phyloP scores from a whole-genome alignment of 2,329 filamentous ascomycete species.

The Penicillium sp. region DNA sequence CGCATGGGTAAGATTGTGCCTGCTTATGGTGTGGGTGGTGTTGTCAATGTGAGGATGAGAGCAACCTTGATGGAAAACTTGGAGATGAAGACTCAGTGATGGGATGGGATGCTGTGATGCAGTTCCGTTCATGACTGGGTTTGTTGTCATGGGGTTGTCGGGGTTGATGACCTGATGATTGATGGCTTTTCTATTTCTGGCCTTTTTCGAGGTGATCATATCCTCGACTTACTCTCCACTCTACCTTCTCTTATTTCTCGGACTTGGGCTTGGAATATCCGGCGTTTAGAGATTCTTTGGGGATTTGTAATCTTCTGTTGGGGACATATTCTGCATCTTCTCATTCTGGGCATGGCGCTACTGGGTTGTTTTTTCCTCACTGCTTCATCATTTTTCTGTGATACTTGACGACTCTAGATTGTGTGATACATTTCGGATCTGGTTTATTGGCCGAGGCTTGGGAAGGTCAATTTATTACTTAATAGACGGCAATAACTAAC shows the following conservation, averaged over 20 bases:
- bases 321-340: not conserved
- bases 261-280: not conserved
- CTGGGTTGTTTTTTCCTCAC: not conserved
- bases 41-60: slow-evolving; percentile 77
- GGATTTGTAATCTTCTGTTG: slow-evolving; percentile 1
- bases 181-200: not conserved
- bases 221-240: slow-evolving; percentile 14
- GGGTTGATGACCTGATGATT: slow-evolving; percentile 15
- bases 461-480: slow-evolving; percentile 2
- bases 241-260: slow-evolving; percentile 10
- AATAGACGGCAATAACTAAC: not conserved
- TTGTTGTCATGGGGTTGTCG: not conserved
- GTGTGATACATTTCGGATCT: slow-evolving; percentile 6
- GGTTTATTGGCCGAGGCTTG: slow-evolving; percentile 8
- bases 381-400: not conserved
- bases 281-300: not conserved
- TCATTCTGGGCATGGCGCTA: slow-evolving; percentile 16
- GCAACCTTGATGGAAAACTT: slow-evolving; percentile 66
- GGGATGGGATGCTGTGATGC: not conserved
- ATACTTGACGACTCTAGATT: slow-evolving; percentile 2
- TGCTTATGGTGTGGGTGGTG: slow-evolving; percentile 84
- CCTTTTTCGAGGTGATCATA: not conserved
- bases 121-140: not conserved
- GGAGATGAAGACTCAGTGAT: slow-evolving; percentile 45
- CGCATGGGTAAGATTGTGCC: slow-evolving; percentile 83